Evolutionary conservation across 2,329 filamentous ascomycete genomes (phyloP).

Genomic region (Pseudogymnoascus pannorum): DNA sequence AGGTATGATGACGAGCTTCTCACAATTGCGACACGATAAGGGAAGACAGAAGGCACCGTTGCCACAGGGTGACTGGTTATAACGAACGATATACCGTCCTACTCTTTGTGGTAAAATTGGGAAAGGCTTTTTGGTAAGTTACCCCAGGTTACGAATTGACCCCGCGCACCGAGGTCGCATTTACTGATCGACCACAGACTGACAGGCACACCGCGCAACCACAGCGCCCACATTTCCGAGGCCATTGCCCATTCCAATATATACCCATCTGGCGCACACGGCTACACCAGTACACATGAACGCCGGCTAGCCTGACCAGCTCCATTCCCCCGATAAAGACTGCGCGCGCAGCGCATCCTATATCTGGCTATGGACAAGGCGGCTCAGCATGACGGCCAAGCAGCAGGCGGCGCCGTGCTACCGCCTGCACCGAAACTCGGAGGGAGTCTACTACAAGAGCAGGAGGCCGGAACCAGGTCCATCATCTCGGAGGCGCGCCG

Average conservation of each 20-base stretch:
- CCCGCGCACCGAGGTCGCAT: slow-evolving; percentile 6
- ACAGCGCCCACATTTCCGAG: neutral
- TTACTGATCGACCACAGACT: neutral
- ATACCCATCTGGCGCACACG: neutral
- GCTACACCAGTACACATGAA: slow-evolving; percentile 8
- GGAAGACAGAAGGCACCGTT: slow-evolving; percentile 5
- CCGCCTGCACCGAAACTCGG: neutral
- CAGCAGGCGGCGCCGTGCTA: slow-evolving; percentile 25
- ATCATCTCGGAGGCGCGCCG: slow-evolving; percentile 59
- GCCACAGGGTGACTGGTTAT: slow-evolving; percentile 8
- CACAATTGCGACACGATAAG: slow-evolving; percentile 5
- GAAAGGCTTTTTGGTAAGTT: neutral
- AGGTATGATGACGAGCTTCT: slow-evolving; percentile 8
- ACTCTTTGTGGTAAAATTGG: neutral
- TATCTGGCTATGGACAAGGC: neutral
- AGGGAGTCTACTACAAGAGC: neutral
- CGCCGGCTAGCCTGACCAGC: neutral
- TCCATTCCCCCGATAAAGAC: neutral
- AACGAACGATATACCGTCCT: neutral
- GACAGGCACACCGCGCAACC: neutral
- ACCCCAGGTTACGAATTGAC: slow-evolving; percentile 4
- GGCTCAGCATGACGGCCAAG: slow-evolving; percentile 23
- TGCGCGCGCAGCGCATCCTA: slow-evolving; percentile 3
- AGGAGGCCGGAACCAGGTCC: slow-evolving; percentile 27
- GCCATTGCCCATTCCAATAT: neutral